Conservation (phyloP, 768 basidiomycete species). For the Suillus subalutaceus region DNA sequence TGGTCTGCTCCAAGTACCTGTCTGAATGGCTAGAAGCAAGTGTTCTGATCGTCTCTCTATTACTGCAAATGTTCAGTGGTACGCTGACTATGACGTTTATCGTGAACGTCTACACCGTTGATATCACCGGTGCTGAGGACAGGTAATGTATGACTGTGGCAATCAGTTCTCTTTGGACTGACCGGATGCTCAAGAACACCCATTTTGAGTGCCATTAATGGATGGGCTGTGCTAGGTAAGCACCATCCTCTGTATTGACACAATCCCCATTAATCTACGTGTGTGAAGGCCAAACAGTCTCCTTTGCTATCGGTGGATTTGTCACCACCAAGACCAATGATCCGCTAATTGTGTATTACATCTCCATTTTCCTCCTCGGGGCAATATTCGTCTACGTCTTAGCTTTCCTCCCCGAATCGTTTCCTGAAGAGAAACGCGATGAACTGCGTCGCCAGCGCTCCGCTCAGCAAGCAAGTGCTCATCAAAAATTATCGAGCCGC, state of each 20-base stretch:
- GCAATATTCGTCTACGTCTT: conserved; percentile 24
- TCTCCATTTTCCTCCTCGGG: conserved; percentile 19
- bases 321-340: conserved; percentile 30
- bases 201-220: conserved; percentile 27
- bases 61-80: conserved; percentile 19
- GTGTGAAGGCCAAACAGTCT: conserved; percentile 25
- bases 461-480: conserved; percentile 6
- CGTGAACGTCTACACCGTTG: conserved; percentile 32
- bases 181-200: conserved; percentile 25
- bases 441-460: conserved; percentile 15
- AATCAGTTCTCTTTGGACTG: conserved; percentile 4
- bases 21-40: conserved; percentile 21
- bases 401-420: conserved; percentile 34
- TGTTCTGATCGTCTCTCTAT: conserved; percentile 22
- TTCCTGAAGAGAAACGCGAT: conserved; percentile 27
- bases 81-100: conserved; percentile 20
- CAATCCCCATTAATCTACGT: conserved; percentile 1
- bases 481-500: background rate
- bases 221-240: conserved; percentile 34
- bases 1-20: conserved; percentile 21
- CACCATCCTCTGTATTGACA: background rate
- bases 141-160: conserved; percentile 18
- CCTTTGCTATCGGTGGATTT: conserved; percentile 33
- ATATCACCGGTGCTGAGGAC: conserved; percentile 25
- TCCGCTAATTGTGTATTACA: conserved; percentile 25